phyloP scores from a whole-genome alignment of 352 stramenopile genomes.

The Pseudoperonospora humuli region DNA sequence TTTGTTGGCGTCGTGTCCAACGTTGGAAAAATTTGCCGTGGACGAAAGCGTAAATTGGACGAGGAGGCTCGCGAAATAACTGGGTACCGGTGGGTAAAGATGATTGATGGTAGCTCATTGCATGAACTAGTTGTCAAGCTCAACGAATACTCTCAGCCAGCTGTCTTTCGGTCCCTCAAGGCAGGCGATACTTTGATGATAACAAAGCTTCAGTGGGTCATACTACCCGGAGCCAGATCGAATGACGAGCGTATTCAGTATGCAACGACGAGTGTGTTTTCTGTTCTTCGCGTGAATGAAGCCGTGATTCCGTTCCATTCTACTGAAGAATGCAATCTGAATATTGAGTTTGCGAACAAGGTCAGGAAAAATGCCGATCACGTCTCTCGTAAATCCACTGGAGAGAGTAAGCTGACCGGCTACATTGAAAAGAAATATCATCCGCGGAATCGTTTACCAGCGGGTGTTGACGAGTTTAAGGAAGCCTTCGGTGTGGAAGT shows the following conservation, averaged over 20 bases:
- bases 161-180: slow-evolving; percentile 35
- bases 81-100: slow-evolving; percentile 52
- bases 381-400: slow-evolving; percentile 3
- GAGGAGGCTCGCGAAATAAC: slow-evolving; percentile 7
- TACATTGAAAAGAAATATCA: slow-evolving; percentile 25
- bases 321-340: slow-evolving; percentile 32
- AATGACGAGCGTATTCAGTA: slow-evolving; percentile 25
- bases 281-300: slow-evolving; percentile 32
- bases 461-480: slow-evolving; percentile 17
- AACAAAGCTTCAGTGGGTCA: slow-evolving; percentile 48
- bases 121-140: slow-evolving; percentile 43
- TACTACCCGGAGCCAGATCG: slow-evolving; percentile 2
- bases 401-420: slow-evolving; percentile 18
- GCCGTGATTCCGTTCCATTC: slow-evolving; percentile 24
- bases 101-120: slow-evolving; percentile 43
- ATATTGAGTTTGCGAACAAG: slow-evolving; percentile 27
- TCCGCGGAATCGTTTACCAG: slow-evolving; percentile 17
- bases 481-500: slow-evolving; percentile 15
- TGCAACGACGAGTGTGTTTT: slow-evolving; percentile 34
- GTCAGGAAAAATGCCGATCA: slow-evolving; percentile 17
- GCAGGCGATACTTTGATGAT: slow-evolving; percentile 44
- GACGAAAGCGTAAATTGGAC: slow-evolving; percentile 20
- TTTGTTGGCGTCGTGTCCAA: slow-evolving; percentile 55
- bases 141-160: slow-evolving; percentile 34
- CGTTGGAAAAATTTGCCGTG: slow-evolving; percentile 35